Evolutionary conservation across 163 green algal genomes (phyloP).

Genomic region (Chlamydomonas reinhardtii): DNA sequence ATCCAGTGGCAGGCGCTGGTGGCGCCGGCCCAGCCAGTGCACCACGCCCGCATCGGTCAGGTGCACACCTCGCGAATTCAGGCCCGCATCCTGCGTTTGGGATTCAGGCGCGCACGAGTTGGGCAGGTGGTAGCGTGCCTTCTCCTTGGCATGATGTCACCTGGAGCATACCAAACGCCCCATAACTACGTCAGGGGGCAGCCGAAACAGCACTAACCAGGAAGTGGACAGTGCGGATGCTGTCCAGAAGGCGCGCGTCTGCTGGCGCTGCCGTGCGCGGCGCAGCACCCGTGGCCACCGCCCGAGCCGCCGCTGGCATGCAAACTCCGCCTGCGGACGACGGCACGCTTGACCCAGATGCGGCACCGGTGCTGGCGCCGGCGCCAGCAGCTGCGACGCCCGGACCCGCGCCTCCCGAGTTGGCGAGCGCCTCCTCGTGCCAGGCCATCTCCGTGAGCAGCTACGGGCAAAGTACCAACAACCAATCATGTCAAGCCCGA

Average conservation of each 20-base stretch:
- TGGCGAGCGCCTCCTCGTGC: conserved; percentile 4
- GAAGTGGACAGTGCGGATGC: conserved; percentile 6
- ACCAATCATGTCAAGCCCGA: not conserved
- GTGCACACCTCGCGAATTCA: conserved; percentile 47
- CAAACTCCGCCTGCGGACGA: not conserved
- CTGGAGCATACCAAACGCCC: too few species aligned
- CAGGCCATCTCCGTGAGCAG: conserved; percentile 35
- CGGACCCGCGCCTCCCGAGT: not conserved
- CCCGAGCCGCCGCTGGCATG: not conserved
- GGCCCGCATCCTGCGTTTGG: conserved; percentile 36
- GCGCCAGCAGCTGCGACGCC: not conserved
- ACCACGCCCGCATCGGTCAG: conserved; percentile 13
- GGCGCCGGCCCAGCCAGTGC: not conserved
- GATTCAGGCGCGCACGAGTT: too few species aligned
- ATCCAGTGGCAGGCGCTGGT: not conserved
- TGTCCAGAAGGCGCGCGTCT: not conserved
- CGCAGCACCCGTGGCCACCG: not conserved
- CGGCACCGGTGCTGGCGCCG: not conserved
- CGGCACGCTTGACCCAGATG: not conserved
- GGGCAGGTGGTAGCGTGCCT: too few species aligned
- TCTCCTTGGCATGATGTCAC: too few species aligned
- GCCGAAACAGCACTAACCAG: not conserved
- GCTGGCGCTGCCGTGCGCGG: not conserved
- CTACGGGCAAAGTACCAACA: not conserved
- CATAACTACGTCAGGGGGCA: too few species aligned